Evolutionary conservation across 352 stramenopile species (phyloP).

Genomic region (Phytophthora macrochlamydospora): DNA sequence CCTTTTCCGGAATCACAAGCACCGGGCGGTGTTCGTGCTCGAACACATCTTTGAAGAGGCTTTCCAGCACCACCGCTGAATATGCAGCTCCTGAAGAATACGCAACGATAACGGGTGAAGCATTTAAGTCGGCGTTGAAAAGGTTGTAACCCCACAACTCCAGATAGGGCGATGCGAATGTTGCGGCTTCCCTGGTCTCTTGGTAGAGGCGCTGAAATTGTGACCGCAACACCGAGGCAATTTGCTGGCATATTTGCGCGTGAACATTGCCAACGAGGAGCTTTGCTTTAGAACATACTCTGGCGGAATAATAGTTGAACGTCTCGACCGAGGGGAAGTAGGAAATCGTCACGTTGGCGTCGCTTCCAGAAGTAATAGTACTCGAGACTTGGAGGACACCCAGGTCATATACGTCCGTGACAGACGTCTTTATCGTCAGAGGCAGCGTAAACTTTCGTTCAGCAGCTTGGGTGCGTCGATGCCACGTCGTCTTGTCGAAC

Average conservation of each 20-base stretch:
- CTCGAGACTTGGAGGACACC: slow-evolving; percentile 20
- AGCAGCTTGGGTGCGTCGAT: slow-evolving; percentile 15
- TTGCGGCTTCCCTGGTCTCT: neutral
- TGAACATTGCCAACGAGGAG: neutral
- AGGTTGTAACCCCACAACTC: slow-evolving; percentile 42
- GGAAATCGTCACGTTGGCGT: slow-evolving; percentile 2
- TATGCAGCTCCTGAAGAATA: slow-evolving; percentile 13
- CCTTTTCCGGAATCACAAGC: slow-evolving; percentile 29
- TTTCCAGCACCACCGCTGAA: slow-evolving; percentile 31
- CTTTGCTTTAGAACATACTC: slow-evolving; percentile 11
- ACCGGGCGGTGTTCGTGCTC: slow-evolving; percentile 22
- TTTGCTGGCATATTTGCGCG: neutral
- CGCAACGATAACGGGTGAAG: slow-evolving; percentile 24
- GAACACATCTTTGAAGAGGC: slow-evolving; percentile 36
- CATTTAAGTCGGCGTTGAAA: slow-evolving; percentile 16
- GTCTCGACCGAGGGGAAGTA: slow-evolving; percentile 25
- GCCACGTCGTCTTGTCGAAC: slow-evolving; percentile 35
- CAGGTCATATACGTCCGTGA: slow-evolving; percentile 17
- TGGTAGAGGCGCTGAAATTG: slow-evolving; percentile 13
- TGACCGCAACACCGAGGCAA: slow-evolving; percentile 4
- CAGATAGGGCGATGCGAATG: slow-evolving; percentile 10
- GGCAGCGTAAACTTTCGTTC: slow-evolving; percentile 5
- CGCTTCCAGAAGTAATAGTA: neutral
- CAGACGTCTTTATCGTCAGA: slow-evolving; percentile 23
- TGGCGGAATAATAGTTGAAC: slow-evolving; percentile 9